These are phyloP conservation scores for Monosporozyma servazzii DNA, from an alignment of 805 yeast species.

Conservation along the genomic window DNA sequence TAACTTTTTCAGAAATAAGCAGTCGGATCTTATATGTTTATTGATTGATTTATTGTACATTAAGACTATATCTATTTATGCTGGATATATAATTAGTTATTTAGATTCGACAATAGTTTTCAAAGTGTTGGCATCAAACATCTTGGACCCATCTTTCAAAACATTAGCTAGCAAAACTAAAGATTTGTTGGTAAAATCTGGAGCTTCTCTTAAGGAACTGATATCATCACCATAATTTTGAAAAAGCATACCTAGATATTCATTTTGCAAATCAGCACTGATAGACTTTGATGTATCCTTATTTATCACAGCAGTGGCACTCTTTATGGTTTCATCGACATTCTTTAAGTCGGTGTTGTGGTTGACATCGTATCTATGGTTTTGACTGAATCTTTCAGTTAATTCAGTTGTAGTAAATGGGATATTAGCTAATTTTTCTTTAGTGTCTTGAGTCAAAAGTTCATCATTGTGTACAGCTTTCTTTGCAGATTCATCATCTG, in stretches of 20 bases:
- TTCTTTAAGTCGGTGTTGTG: slow-evolving; percentile 23
- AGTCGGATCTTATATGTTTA: neutral
- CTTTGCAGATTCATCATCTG: slow-evolving; percentile 10
- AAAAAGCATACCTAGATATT: slow-evolving; percentile 48
- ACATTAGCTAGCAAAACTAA: slow-evolving; percentile 48
- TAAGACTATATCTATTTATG: neutral
- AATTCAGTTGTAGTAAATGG: slow-evolving; percentile 31
- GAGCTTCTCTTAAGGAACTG: slow-evolving; percentile 49
- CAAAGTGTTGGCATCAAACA: slow-evolving; percentile 48
- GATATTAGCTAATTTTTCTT: slow-evolving; percentile 15
- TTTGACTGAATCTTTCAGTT: slow-evolving; percentile 16
- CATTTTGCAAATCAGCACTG: slow-evolving; percentile 29
- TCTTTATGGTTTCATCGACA: slow-evolving; percentile 23
- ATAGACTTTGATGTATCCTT: neutral
- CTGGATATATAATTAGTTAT: slow-evolving; percentile 1
- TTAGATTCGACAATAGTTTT: slow-evolving; percentile 26
- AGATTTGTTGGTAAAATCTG: slow-evolving; percentile 54
- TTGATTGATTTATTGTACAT: neutral
- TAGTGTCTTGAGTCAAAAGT: slow-evolving; percentile 14
- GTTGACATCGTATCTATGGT: slow-evolving; percentile 7
- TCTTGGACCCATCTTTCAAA: slow-evolving; percentile 47
- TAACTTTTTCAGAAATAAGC: neutral
- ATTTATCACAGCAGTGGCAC: slow-evolving; percentile 15
- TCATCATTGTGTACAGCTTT: slow-evolving; percentile 8
- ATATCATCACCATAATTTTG: slow-evolving; percentile 52